Evolutionary conservation across 2,329 filamentous ascomycete genomes (phyloP).

Genomic region (Alternaria rosae): DNA sequence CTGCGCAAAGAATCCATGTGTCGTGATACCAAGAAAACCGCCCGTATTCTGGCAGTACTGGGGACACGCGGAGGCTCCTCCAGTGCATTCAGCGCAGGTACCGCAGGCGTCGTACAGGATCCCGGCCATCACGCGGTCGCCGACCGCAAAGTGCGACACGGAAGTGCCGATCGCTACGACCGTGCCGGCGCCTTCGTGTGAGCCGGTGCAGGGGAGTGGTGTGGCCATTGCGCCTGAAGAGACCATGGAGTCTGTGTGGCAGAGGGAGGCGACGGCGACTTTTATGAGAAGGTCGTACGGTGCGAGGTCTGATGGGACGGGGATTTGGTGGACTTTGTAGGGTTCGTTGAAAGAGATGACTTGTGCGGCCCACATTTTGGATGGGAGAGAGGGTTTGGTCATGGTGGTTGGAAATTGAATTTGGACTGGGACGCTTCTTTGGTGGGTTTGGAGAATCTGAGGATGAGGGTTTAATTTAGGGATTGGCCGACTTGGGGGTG

Average conservation of each 20-base stretch:
- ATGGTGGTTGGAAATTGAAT: not conserved
- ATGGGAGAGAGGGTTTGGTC: slow-evolving; percentile 44
- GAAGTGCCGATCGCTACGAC: slow-evolving; percentile 57
- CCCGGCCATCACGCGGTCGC: not conserved
- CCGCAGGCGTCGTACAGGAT: not conserved
- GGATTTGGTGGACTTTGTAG: slow-evolving; percentile 61
- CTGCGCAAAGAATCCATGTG: not conserved
- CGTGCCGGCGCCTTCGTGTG: slow-evolving; percentile 62
- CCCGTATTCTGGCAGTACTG: not conserved
- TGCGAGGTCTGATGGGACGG: slow-evolving; percentile 57
- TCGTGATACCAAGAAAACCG: not conserved
- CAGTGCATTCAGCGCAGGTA: not conserved
- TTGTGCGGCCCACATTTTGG: slow-evolving; percentile 58
- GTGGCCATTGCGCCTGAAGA: slow-evolving; percentile 58
- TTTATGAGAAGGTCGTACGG: slow-evolving; percentile 67
- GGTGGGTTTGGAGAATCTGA: not conserved
- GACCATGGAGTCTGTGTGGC: slow-evolving; percentile 69
- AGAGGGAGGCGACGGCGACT: slow-evolving; percentile 66
- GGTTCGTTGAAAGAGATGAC: slow-evolving; percentile 62
- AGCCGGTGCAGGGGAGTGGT: slow-evolving; percentile 57
- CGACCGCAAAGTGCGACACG: slow-evolving; percentile 31
- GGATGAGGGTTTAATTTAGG: not conserved
- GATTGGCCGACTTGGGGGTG: not conserved
- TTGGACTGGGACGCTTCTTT: no score
- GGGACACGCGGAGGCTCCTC: not conserved